Percentiles rank a stretch among this genome's conserved stretches.
These are phyloP conservation scores for Diphasiastrum complanatum DNA, from an alignment of 83 land plant species.

Conservation along the genomic window DNA sequence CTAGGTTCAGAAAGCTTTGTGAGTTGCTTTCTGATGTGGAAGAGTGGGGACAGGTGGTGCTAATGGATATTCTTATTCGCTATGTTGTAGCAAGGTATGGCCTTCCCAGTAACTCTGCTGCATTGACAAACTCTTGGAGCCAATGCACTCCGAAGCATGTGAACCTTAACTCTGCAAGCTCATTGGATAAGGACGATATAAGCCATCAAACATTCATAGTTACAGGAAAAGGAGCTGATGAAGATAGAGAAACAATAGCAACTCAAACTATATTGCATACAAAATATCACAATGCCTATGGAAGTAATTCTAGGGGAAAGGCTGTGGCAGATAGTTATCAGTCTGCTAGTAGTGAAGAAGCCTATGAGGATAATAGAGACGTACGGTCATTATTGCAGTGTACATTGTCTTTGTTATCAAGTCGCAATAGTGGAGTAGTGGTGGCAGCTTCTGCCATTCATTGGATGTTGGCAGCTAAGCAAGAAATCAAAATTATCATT, in stretches of 20 bases:
- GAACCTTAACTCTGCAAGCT: too few species aligned
- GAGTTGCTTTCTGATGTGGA: constrained; percentile 85
- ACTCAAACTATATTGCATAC: too few species aligned
- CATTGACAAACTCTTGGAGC: not conserved
- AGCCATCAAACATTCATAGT: too few species aligned
- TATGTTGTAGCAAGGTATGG: constrained; percentile 78
- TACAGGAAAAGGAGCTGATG: too few species aligned
- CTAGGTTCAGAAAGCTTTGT: constrained; percentile 62
- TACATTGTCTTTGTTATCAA: constrained; percentile 79
- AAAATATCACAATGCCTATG: not conserved
- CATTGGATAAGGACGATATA: not conserved
- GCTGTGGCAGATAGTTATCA: not conserved
- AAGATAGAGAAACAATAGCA: too few species aligned
- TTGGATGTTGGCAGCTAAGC: constrained; percentile 70
- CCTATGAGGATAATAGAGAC: constrained; percentile 45
- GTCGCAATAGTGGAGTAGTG: constrained; percentile 94
- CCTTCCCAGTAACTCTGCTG: constrained; percentile 19
- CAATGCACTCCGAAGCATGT: too few species aligned
- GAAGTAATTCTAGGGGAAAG: not conserved
- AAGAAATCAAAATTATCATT: constrained; percentile 56
- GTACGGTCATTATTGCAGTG: constrained; percentile 59
- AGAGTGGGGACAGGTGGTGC: constrained; percentile 93
- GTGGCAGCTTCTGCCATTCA: constrained; percentile 86
- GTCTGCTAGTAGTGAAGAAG: constrained; percentile 15
- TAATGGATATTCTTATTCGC: constrained; percentile 79